A percentile compares a stretch with the other conserved stretches of the same genome.
These are phyloP conservation scores for Ramaria rubella DNA, from an alignment of 768 basidiomycete genomes.

Conservation along the genomic window DNA sequence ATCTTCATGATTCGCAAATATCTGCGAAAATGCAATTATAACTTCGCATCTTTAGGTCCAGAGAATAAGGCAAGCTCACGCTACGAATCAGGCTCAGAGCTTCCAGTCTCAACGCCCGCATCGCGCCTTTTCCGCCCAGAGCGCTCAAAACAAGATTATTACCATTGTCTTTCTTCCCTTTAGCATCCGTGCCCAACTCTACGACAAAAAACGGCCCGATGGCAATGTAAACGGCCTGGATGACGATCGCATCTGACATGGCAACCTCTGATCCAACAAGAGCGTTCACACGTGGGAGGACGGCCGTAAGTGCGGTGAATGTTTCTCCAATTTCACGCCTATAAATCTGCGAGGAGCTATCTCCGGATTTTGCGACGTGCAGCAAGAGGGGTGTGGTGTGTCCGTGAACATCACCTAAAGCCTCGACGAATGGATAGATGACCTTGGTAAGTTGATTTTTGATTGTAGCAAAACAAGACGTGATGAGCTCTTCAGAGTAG, in stretches of 20 bases:
- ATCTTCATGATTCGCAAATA: slow-evolving; percentile 85
- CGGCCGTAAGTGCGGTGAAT: slow-evolving; percentile 64
- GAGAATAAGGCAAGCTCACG: slow-evolving; percentile 40
- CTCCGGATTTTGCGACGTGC: slow-evolving; percentile 39
- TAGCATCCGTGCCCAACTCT: slow-evolving; percentile 52
- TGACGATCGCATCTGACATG: slow-evolving; percentile 89
- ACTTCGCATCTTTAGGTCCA: not conserved
- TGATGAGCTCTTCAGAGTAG: slow-evolving; percentile 92
- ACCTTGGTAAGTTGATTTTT: slow-evolving; percentile 76
- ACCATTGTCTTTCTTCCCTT: slow-evolving; percentile 43
- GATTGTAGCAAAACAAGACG: slow-evolving; percentile 63
- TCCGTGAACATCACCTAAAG: slow-evolving; percentile 36
- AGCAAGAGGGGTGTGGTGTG: slow-evolving; percentile 35
- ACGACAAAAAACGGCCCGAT: slow-evolving; percentile 92
- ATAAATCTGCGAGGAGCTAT: slow-evolving; percentile 19
- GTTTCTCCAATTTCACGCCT: slow-evolving; percentile 40
- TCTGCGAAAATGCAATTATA: slow-evolving; percentile 38
- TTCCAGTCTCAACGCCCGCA: slow-evolving; percentile 76
- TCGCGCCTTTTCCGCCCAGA: slow-evolving; percentile 58
- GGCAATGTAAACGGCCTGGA: slow-evolving; percentile 86
- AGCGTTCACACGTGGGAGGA: slow-evolving; percentile 67
- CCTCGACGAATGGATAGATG: slow-evolving; percentile 84
- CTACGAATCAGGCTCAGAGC: slow-evolving; percentile 79
- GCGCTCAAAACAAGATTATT: slow-evolving; percentile 49
- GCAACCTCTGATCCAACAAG: slow-evolving; percentile 68